A percentile compares a stretch with the other conserved stretches of the same genome.
These are phyloP conservation scores for Lactifluus hygrophoroides DNA, from an alignment of 768 basidiomycete genomes.

Conservation along the genomic window DNA sequence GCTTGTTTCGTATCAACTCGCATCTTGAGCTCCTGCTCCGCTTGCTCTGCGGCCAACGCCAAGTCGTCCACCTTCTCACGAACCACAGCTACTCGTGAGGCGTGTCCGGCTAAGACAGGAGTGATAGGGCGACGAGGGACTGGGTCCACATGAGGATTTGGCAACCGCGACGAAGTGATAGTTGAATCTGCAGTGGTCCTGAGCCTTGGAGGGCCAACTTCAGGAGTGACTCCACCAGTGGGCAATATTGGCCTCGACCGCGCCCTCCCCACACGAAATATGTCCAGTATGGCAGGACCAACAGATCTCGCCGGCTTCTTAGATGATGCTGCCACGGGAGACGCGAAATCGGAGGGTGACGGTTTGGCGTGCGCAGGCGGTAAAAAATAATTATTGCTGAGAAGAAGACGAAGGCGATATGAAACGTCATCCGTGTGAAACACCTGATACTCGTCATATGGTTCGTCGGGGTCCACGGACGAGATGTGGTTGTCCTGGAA, in stretches of 20 bases:
- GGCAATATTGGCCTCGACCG: slow-evolving; percentile 52
- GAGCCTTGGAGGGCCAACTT: slow-evolving; percentile 14
- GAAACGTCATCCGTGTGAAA: slow-evolving; percentile 68
- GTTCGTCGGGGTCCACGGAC: slow-evolving; percentile 21
- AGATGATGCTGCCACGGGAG: slow-evolving; percentile 29
- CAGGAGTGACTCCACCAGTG: slow-evolving; percentile 35
- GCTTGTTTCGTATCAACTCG: slow-evolving; percentile 40
- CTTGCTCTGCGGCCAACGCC: slow-evolving; percentile 60
- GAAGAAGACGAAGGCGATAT: slow-evolving; percentile 72
- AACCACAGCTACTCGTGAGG: slow-evolving; percentile 61
- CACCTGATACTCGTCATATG: slow-evolving; percentile 21
- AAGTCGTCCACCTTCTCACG: slow-evolving; percentile 75
- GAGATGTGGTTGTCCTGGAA: slow-evolving; percentile 36
- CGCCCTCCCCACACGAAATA: slow-evolving; percentile 61
- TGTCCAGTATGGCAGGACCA: slow-evolving; percentile 53
- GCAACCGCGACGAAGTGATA: slow-evolving; percentile 10
- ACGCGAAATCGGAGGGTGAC: slow-evolving; percentile 53
- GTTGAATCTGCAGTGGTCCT: slow-evolving; percentile 22
- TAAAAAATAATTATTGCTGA: slow-evolving; percentile 83
- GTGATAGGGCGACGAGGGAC: slow-evolving; percentile 20
- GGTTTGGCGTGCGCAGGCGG: slow-evolving; percentile 85
- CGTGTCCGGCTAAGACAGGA: slow-evolving; percentile 6
- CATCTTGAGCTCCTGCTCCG: slow-evolving; percentile 60
- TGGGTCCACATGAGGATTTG: slow-evolving; percentile 20
- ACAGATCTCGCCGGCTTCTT: slow-evolving; percentile 41